phyloP scores from a whole-genome alignment of 768 basidiomycete genomes.

The Pleurotus salmoneostramineus region DNA sequence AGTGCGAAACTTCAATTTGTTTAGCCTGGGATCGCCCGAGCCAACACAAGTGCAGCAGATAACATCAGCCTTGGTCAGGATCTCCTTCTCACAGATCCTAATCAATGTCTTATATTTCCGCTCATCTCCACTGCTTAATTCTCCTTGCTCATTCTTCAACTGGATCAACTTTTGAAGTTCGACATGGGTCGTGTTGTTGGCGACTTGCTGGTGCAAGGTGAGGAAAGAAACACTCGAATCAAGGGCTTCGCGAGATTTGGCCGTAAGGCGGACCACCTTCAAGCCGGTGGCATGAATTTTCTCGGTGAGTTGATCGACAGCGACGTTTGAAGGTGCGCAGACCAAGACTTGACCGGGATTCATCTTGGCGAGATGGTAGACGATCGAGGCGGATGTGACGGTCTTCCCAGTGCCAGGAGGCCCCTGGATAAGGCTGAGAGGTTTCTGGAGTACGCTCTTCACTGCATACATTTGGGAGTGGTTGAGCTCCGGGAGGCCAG shows the following conservation, averaged over 20 bases:
- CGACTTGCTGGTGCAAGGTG: slow-evolving; percentile 95
- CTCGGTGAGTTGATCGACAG: slow-evolving; percentile 97
- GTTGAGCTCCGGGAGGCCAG: slow-evolving; percentile 95
- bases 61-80: slow-evolving; percentile 90
- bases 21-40: slow-evolving; percentile 92
- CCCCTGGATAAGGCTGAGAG: slow-evolving; percentile 95
- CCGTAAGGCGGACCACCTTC: slow-evolving; percentile 96
- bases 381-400: slow-evolving; percentile 97
- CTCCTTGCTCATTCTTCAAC: slow-evolving; percentile 96
- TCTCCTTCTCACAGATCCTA: slow-evolving; percentile 96
- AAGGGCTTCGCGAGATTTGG: slow-evolving; percentile 96
- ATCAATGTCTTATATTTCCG: slow-evolving; percentile 97
- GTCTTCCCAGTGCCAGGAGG: slow-evolving; percentile 99
- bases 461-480: slow-evolving; percentile 99
- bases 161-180: slow-evolving; percentile 98
- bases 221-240: slow-evolving; percentile 94
- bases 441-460: slow-evolving; percentile 98
- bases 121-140: slow-evolving; percentile 94
- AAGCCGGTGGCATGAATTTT: slow-evolving; percentile 99
- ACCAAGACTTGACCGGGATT: slow-evolving; percentile 99
- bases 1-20: slow-evolving; percentile 97
- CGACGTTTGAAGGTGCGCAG: slow-evolving; percentile 98
- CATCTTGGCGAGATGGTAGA: slow-evolving; percentile 99
- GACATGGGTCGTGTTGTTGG: slow-evolving; percentile 92
- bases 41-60: slow-evolving; percentile 99